A percentile compares a stretch with the other conserved stretches of the same genome.
These are phyloP conservation scores for Naganishia friedmannii DNA, from an alignment of 768 basidiomycete genomes.

Conservation along the genomic window DNA sequence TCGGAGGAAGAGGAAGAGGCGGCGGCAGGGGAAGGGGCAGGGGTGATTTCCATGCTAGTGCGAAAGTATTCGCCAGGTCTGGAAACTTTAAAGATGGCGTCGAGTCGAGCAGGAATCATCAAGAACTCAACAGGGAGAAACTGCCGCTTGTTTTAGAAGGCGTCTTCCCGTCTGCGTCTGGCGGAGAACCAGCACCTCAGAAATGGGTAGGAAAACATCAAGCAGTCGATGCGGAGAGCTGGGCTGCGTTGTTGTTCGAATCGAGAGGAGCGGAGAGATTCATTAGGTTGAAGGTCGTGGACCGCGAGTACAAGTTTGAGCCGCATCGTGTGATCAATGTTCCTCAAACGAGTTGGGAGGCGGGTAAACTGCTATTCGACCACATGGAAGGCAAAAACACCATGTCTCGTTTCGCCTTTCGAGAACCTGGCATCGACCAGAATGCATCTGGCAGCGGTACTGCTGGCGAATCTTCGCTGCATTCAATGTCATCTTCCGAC, in stretches of 20 bases:
- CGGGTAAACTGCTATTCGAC: background rate
- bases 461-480: background rate
- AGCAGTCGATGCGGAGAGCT: background rate
- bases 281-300: slow-evolving; percentile 1
- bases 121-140: slow-evolving; percentile 26
- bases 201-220: slow-evolving; percentile 21
- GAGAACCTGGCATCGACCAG: background rate
- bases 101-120: background rate
- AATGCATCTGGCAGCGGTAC: background rate
- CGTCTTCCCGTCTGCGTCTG: slow-evolving; percentile 15
- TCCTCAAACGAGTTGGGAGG: slow-evolving; percentile 16
- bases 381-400: slow-evolving; percentile 19
- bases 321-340: slow-evolving; percentile 20
- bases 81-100: slow-evolving; percentile 18
- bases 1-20: background rate
- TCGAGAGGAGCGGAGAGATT: background rate
- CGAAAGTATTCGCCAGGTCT: slow-evolving; percentile 10
- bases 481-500: too few relatives aligned
- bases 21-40: background rate
- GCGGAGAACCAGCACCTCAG: background rate
- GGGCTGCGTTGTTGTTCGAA: slow-evolving; percentile 19
- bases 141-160: slow-evolving; percentile 23
- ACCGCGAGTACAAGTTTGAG: slow-evolving; percentile 25
- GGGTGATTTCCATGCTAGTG: background rate
- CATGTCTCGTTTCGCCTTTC: slow-evolving; percentile 8